Evolutionary conservation across 495 filamentous ascomycete genomes (phyloP).

Genomic region (Cercophora newfieldiana): DNA sequence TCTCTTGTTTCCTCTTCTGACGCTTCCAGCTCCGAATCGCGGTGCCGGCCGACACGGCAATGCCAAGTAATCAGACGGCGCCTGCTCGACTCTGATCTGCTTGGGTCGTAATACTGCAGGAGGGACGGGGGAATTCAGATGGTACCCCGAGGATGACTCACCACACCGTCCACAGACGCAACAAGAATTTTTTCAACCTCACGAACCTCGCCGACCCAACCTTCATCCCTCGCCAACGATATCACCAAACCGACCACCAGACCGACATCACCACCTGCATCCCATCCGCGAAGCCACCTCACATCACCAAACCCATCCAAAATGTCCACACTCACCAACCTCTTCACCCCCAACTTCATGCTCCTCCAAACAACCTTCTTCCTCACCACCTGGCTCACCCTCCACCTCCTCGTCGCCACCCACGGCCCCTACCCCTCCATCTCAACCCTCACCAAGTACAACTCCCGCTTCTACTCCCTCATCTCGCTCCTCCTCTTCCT

Average conservation of each 20-base stretch:
- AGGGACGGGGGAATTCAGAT: too few species aligned
- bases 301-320: background rate
- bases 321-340: background rate
- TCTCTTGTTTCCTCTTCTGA: background rate
- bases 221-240: too few species aligned
- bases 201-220: too few species aligned
- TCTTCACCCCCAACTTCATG: background rate
- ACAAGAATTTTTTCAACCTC: too few species aligned
- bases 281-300: too few species aligned
- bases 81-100: too few species aligned
- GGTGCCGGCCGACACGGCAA: too few species aligned
- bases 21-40: too few species aligned
- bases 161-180: too few species aligned
- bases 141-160: too few species aligned
- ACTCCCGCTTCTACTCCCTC: constrained; percentile 1
- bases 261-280: background rate
- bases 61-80: too few species aligned
- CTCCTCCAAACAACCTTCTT: constrained; percentile 3
- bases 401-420: background rate
- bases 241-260: background rate
- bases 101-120: too few species aligned
- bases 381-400: constrained; percentile 1
- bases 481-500: background rate
- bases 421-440: background rate
- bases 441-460: background rate